Percentiles rank a stretch among this genome's conserved stretches.
Conservation (phyloP, 2,329 filamentous ascomycete genomes). For the Neospermospora avenae region DNA sequence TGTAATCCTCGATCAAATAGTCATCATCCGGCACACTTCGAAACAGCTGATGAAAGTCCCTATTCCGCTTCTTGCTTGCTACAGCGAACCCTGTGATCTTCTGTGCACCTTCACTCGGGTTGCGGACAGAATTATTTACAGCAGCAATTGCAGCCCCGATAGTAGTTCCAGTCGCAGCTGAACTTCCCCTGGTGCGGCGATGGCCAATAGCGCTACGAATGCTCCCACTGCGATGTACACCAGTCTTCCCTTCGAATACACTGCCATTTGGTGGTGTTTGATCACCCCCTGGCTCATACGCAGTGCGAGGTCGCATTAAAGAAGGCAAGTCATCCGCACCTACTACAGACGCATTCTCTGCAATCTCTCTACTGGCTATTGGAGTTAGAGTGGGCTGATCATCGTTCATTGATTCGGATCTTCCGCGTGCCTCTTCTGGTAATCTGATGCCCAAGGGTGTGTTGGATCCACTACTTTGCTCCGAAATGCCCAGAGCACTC, state of each 20-base stretch:
- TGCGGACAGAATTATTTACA: constrained; percentile 66
- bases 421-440: constrained; percentile 39
- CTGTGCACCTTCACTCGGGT: constrained; percentile 58
- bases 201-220: constrained; percentile 57
- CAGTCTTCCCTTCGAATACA: constrained; percentile 59
- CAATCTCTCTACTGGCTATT: constrained; percentile 15
- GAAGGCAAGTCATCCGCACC: constrained; percentile 27
- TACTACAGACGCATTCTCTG: constrained; percentile 22
- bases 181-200: constrained; percentile 79
- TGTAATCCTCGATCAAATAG: constrained; percentile 97
- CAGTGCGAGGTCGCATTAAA: constrained; percentile 43
- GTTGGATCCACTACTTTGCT: constrained; percentile 50
- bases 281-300: constrained; percentile 54
- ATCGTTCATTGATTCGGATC: constrained; percentile 27
- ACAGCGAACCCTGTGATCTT: constrained; percentile 94
- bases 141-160: constrained; percentile 70
- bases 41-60: constrained; percentile 91
- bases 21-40: constrained; percentile 97
- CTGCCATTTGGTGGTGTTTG: constrained; percentile 65
- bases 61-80: constrained; percentile 91
- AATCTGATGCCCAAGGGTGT: constrained; percentile 57
- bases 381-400: constrained; percentile 14
- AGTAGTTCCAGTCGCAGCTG: constrained; percentile 55
- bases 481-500: constrained; percentile 78
- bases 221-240: constrained; percentile 55